Evolutionary conservation across 495 filamentous ascomycete species (phyloP).

Genomic region (Talaromyces borbonicus): DNA sequence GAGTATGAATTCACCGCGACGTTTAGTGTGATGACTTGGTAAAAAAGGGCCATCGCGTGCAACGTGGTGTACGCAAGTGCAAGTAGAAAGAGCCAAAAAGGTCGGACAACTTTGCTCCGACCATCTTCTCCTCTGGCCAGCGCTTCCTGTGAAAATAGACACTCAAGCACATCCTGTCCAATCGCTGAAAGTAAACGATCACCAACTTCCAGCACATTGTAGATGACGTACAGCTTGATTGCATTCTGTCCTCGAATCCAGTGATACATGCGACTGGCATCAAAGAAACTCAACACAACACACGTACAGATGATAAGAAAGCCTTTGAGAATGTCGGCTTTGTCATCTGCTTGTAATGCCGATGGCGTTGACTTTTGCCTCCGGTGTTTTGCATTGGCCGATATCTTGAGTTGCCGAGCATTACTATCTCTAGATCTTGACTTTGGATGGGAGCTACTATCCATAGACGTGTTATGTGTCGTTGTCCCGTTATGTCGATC

Average conservation of each 20-base stretch:
- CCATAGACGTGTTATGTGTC: neutral
- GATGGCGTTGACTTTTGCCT: constrained; percentile 79
- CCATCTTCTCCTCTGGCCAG: constrained; percentile 80
- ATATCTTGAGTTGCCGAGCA: neutral
- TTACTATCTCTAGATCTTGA: neutral
- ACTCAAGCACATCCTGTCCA: constrained; percentile 93
- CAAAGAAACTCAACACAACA: constrained; percentile 77
- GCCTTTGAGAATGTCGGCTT: constrained; percentile 89
- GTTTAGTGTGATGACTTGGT: constrained; percentile 94
- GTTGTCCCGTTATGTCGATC: neutral
- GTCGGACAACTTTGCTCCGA: constrained; percentile 83
- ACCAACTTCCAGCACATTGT: constrained; percentile 85
- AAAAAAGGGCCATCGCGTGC: constrained; percentile 83
- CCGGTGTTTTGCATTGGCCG: constrained; percentile 45
- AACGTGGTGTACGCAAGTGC: constrained; percentile 79
- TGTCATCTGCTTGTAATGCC: constrained; percentile 73
- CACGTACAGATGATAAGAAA: constrained; percentile 76
- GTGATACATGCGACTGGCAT: constrained; percentile 97
- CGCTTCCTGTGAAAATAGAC: constrained; percentile 85
- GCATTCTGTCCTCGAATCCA: constrained; percentile 91
- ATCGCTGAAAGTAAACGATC: constrained; percentile 84
- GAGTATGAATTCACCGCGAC: constrained; percentile 98
- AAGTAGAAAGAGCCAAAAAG: constrained; percentile 82
- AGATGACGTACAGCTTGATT: constrained; percentile 97
- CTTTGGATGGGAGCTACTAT: neutral